Evolutionary conservation across 768 basidiomycete genomes (phyloP), one percentile per base, ranked within the genome.

Genomic region (Auriculariales sp.): DNA sequence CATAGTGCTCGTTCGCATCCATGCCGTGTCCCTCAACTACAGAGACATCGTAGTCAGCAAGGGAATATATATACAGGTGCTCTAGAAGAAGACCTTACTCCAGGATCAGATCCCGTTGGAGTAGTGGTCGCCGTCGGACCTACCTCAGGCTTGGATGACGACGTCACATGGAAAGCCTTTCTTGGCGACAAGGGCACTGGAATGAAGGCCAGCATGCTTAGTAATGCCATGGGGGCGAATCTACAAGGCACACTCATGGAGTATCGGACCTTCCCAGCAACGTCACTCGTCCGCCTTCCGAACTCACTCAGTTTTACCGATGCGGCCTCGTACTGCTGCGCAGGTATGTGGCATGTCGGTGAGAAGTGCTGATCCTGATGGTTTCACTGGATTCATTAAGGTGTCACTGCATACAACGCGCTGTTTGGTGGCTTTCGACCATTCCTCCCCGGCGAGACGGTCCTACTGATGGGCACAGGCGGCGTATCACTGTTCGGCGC

Each of bases 361-460:
- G 14, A 17, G 28, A 12, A 19, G 25, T 28, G 7, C 49, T 7
- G 11, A 28, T 19, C 24, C n/a, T n/a, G n/a, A n/a, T n/a, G 46
- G 76, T 73, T 4, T 11, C 19, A 9, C 11, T 19, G 27, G 77
- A 74, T n/a, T n/a, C n/a, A n/a, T 52, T 77, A 78, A 4, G 79
- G 71, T 3, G 55, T 83, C 48, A 83, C 79, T 0, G 78, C 81
- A 0, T 83, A 80, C 64, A 79, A 74, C 53, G 72, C 73, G 3
- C 61, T 83, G 46, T 56, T 67, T 52, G 76, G 78, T 2, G 39
- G 39, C 14, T 65, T 67, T 0, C 60, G 62, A 3, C 70, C 74
- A 17, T 52, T 81, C 52, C 73, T 76, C 57, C 74, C 73, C 12
- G 80, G 80, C 12, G 76, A 81, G 53, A 68, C 66, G 19, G 74